These are phyloP conservation scores for Stephania cephalantha DNA, from an alignment of 164 flowering plant genomes.

Conservation along the genomic window DNA sequence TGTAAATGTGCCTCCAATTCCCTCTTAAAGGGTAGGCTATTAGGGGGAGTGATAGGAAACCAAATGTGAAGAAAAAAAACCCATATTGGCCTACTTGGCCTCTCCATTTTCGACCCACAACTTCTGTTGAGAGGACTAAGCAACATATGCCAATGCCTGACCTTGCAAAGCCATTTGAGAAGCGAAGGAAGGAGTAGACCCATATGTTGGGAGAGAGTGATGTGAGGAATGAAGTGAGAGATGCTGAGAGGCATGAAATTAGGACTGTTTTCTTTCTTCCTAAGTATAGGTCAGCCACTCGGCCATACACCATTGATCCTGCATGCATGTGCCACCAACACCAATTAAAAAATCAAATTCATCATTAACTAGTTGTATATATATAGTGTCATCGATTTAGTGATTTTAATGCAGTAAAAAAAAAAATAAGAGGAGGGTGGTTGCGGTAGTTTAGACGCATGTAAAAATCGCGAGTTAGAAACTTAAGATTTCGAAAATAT, in stretches of 20 bases:
- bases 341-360: too few species aligned
- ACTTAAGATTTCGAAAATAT: too few species aligned
- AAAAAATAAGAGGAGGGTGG: too few species aligned
- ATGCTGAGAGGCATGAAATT: constrained; percentile 43
- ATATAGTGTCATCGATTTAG: too few species aligned
- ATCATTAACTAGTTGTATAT: too few species aligned
- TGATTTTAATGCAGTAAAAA: too few species aligned
- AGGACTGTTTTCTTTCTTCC: constrained; percentile 54
- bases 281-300: constrained; percentile 38
- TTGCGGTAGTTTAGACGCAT: too few species aligned
- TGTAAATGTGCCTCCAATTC: constrained; percentile 47
- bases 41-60: constrained; percentile 55
- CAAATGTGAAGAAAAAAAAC: constrained; percentile 59
- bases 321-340: constrained; percentile 18
- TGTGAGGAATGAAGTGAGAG: constrained; percentile 40
- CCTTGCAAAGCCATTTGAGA: constrained; percentile 46
- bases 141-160: constrained; percentile 58
- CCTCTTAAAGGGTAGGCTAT: constrained; percentile 44
- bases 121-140: constrained; percentile 58
- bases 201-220: constrained; percentile 53
- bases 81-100: constrained; percentile 66
- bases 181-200: constrained; percentile 50
- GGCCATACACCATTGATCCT: constrained; percentile 53
- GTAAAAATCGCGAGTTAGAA: too few species aligned
- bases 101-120: constrained; percentile 55